Evolutionary conservation across 31 red algal genomes (phyloP).

Genomic region (Asparagopsis taxiformis): DNA sequence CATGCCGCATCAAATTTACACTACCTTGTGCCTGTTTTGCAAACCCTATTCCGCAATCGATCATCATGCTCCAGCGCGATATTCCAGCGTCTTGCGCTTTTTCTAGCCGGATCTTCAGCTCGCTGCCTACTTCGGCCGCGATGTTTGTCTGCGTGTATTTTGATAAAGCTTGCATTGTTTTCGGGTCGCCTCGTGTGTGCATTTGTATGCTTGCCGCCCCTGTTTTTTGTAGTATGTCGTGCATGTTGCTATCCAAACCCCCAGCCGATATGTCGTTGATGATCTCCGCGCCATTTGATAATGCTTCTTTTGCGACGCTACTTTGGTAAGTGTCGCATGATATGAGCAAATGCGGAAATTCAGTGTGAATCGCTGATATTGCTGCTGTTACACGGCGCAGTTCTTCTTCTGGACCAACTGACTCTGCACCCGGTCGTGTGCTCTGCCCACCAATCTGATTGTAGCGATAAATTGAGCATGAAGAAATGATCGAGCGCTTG

Average conservation of each 20-base stretch:
- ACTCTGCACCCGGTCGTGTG: slow-evolving; percentile 82
- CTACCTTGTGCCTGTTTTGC: slow-evolving; percentile 54
- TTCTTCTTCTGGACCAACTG: slow-evolving; percentile 51
- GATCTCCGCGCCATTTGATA: slow-evolving; percentile 56
- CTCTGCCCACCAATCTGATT: slow-evolving; percentile 81
- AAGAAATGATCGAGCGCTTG: not conserved
- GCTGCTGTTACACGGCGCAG: slow-evolving; percentile 58
- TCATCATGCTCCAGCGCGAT: slow-evolving; percentile 53
- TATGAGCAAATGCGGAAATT: slow-evolving; percentile 54
- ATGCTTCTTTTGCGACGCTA: slow-evolving; percentile 44
- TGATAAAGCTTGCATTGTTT: slow-evolving; percentile 57
- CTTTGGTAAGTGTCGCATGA: slow-evolving; percentile 78
- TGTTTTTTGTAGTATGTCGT: slow-evolving; percentile 6
- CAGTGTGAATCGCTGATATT: slow-evolving; percentile 48
- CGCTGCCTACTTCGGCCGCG: slow-evolving; percentile 15
- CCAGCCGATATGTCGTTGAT: slow-evolving; percentile 92
- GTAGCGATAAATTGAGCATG: not conserved
- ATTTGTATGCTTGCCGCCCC: slow-evolving; percentile 71
- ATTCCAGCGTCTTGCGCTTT: slow-evolving; percentile 38
- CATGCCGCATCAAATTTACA: slow-evolving; percentile 31
- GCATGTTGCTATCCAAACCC: slow-evolving; percentile 21
- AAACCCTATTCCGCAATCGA: slow-evolving; percentile 88
- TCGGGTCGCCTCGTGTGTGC: slow-evolving; percentile 86
- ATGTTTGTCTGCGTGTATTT: slow-evolving; percentile 35
- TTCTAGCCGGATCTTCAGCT: slow-evolving; percentile 26